A percentile compares a stretch with the other conserved stretches of the same genome.
Evolutionary conservation across 495 filamentous ascomycete genomes (phyloP).

Genomic region (Elasticomyces elasticus): DNA sequence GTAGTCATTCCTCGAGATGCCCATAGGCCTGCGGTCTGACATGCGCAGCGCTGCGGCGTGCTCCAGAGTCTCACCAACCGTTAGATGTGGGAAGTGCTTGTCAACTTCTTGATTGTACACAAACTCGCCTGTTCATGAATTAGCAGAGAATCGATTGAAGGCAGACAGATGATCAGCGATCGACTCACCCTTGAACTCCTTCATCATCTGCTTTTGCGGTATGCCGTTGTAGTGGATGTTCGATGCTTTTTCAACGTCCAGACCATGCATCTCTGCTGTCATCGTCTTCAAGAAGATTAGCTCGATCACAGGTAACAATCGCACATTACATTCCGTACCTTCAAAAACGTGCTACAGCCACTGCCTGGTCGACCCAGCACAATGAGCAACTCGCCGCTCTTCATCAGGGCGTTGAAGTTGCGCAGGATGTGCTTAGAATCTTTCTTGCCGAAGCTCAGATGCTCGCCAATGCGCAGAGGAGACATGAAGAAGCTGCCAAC

Average conservation of each 20-base stretch:
- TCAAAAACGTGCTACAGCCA: conserved; percentile 62
- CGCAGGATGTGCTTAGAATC: conserved; percentile 17
- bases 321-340: too few species aligned
- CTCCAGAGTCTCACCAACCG: conserved; percentile 30
- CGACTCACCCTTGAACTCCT: conserved; percentile 51
- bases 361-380: conserved; percentile 54
- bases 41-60: conserved; percentile 23
- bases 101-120: conserved; percentile 56
- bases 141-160: neutral
- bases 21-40: neutral
- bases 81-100: conserved; percentile 49
- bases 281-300: conserved; percentile 50
- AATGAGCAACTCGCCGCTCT: conserved; percentile 23
- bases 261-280: conserved; percentile 12
- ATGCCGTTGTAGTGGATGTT: conserved; percentile 37
- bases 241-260: conserved; percentile 26
- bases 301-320: too few species aligned
- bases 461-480: conserved; percentile 40
- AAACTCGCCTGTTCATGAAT: neutral
- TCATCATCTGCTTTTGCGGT: conserved; percentile 49
- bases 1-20: conserved; percentile 1
- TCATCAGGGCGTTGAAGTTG: conserved; percentile 21
- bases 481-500: conserved; percentile 41
- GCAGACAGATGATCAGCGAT: neutral
- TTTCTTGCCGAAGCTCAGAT: conserved; percentile 29